These are phyloP conservation scores for Reticulascus tulasneorum DNA, from an alignment of 2,329 filamentous ascomycete genomes.

Conservation along the genomic window DNA sequence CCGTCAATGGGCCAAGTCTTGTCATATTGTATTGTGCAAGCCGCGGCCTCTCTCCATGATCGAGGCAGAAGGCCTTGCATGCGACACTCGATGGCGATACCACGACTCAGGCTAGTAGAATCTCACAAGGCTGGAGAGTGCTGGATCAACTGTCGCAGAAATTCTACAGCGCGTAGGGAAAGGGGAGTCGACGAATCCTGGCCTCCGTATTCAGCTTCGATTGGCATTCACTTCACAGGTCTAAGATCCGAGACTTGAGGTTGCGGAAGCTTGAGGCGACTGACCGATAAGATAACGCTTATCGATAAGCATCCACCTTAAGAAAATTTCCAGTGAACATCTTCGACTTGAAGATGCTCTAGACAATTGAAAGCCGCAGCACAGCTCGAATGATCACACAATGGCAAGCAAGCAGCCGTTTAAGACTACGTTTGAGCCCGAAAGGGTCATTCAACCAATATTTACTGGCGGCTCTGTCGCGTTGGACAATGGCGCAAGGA, in stretches of 20 bases:
- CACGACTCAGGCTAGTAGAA: no score
- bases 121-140: no score
- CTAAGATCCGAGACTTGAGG: no score
- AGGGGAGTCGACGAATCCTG: no score
- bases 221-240: no score
- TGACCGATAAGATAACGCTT: constrained; percentile 7
- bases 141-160: no score
- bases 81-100: constrained; percentile 4
- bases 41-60: background rate
- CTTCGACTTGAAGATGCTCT: no score
- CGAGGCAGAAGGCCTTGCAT: constrained; percentile 1
- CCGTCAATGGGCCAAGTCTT: constrained; percentile 46
- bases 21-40: constrained; percentile 8
- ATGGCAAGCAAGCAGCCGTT: constrained; percentile 61
- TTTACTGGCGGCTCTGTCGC: constrained; percentile 88
- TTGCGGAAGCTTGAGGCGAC: background rate
- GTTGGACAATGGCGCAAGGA: constrained; percentile 73
- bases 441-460: constrained; percentile 81
- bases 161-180: no score
- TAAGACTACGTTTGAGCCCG: constrained; percentile 87
- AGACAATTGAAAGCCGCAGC: constrained; percentile 2
- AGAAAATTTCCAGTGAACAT: no score
- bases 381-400: constrained; percentile 14
- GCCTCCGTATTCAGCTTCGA: no score
- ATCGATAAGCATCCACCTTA: constrained; percentile 12